These are phyloP conservation scores for Epichloe scottii DNA, from an alignment of 2,329 filamentous ascomycete species.

Conservation along the genomic window DNA sequence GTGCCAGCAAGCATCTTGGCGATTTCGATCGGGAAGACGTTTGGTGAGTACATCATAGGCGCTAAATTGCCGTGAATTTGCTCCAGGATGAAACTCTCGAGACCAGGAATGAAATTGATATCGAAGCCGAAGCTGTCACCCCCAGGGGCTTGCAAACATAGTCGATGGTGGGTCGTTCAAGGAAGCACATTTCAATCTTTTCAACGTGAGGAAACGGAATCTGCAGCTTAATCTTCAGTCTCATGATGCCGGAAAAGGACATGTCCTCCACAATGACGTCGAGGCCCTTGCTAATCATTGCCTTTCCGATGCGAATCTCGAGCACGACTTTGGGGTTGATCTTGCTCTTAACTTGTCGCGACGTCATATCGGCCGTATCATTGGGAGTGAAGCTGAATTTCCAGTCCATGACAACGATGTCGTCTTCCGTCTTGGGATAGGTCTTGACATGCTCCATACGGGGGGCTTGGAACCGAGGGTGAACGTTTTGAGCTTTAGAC, in stretches of 20 bases:
- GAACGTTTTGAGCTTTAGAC: conserved; percentile 85
- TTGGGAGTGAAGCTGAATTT: conserved; percentile 99
- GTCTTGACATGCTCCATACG: conserved; percentile 97
- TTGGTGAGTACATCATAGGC: conserved; percentile 97
- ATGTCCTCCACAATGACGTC: conserved; percentile 98
- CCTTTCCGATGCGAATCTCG: conserved; percentile 89
- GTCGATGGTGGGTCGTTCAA: conserved; percentile 79
- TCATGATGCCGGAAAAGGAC: conserved; percentile 90
- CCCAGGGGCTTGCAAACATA: conserved; percentile 97
- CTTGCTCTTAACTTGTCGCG: conserved; percentile 83
- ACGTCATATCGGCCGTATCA: conserved; percentile 82
- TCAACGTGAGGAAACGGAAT: conserved; percentile 93
- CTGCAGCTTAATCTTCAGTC: conserved; percentile 94
- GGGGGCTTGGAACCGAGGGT: conserved; percentile 85
- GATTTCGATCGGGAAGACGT: conserved; percentile 96
- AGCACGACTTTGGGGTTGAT: conserved; percentile 94
- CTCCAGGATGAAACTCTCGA: conserved; percentile 88
- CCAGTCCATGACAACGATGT: conserved; percentile 98
- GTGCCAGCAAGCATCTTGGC: conserved; percentile 96
- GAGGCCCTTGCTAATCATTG: conserved; percentile 90
- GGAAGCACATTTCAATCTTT: conserved; percentile 86
- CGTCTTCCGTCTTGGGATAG: conserved; percentile 89
- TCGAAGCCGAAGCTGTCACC: conserved; percentile 95
- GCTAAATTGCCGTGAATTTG: conserved; percentile 88
- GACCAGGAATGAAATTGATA: conserved; percentile 95